Conservation (phyloP, 129 eudicot genomes). For the Oenanthe sinensis region DNA sequence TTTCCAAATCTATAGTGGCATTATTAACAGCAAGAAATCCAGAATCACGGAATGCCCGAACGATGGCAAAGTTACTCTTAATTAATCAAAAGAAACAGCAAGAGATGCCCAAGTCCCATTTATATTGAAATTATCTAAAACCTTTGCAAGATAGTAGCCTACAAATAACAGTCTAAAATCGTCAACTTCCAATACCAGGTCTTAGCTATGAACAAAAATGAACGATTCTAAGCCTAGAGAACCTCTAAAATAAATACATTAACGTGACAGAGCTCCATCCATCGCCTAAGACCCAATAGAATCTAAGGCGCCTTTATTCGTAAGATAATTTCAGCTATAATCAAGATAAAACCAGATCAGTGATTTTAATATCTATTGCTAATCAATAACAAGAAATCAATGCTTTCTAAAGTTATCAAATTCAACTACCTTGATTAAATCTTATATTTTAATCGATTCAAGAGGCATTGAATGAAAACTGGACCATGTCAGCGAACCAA, state of each 20-base stretch:
- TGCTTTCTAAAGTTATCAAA: not conserved
- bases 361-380: not conserved
- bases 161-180: not conserved
- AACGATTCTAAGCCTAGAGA: not conserved
- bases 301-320: not conserved
- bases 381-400: not conserved
- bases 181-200: not conserved
- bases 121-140: not conserved
- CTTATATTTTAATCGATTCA: not conserved
- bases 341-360: not conserved
- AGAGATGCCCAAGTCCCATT: not conserved
- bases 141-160: not conserved
- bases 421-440: slow-evolving; percentile 1
- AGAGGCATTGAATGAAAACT: not conserved
- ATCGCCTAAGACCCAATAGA: not conserved
- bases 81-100: not conserved
- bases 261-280: not conserved
- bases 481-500: not conserved
- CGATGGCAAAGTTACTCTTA: no score
- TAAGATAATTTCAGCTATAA: not conserved
- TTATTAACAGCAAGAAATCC: not conserved
- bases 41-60: not conserved
- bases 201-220: not conserved
- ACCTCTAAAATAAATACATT: not conserved
- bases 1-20: not conserved